phyloP scores from a whole-genome alignment of 2,329 filamentous ascomycete genomes.

The Lasiodiplodia hormozganensis region DNA sequence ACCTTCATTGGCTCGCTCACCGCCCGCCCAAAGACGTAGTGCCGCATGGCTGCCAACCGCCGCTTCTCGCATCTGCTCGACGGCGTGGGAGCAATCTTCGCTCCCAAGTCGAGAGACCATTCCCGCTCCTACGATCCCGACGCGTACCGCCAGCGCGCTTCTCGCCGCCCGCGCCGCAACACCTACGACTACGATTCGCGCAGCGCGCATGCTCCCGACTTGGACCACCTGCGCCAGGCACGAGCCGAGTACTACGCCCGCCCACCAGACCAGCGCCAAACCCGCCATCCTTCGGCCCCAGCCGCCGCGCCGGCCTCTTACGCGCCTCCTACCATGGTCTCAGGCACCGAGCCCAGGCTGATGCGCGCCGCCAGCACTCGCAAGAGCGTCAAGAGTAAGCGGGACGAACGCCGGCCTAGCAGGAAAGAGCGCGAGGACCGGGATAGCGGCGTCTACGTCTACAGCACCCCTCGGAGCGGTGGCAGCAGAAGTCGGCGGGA shows the following conservation, averaged over 20 bases:
- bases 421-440: conserved; percentile 25
- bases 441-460: conserved; percentile 27
- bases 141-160: neutral
- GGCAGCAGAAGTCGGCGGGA: conserved; percentile 17
- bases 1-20: conserved; percentile 27
- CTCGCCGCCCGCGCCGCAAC: conserved; percentile 22
- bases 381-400: conserved; percentile 33
- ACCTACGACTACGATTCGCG: neutral
- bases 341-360: conserved; percentile 39
- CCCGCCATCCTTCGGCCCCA: conserved; percentile 23
- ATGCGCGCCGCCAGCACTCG: conserved; percentile 30
- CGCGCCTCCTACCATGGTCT: neutral
- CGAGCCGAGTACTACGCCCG: conserved; percentile 48
- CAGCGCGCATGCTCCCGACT: conserved; percentile 36
- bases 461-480: conserved; percentile 26
- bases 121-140: neutral
- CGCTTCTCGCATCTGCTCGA: conserved; percentile 8
- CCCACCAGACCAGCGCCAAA: conserved; percentile 35
- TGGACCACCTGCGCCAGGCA: conserved; percentile 49
- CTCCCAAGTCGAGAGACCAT: conserved; percentile 2
- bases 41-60: conserved; percentile 13
- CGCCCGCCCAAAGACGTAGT: conserved; percentile 13
- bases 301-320: neutral
- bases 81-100: conserved; percentile 27
- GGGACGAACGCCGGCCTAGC: conserved; percentile 34